Evolutionary conservation across 139 green algal genomes (phyloP).

Genomic region (Volvox reticuliferus): DNA sequence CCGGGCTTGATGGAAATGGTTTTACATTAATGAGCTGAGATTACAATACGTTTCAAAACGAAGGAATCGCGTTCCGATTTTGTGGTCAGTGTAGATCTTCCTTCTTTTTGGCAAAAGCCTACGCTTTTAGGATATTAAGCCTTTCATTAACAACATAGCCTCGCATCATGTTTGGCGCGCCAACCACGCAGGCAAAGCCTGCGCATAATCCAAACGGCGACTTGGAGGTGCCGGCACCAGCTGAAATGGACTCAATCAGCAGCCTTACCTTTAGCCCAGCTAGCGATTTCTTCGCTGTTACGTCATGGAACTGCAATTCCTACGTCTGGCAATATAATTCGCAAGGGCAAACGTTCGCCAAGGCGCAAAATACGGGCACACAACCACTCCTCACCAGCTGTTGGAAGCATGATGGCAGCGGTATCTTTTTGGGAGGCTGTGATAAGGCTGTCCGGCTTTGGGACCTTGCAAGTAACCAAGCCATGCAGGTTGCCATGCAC

Average conservation of each 20-base stretch:
- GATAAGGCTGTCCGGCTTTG: slow-evolving; percentile 96
- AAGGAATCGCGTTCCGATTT: no score
- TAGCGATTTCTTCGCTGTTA: slow-evolving; percentile 91
- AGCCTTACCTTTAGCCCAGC: slow-evolving; percentile 86
- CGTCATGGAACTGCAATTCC: slow-evolving; percentile 91
- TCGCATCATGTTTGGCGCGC: slow-evolving; percentile 60
- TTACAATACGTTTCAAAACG: no score
- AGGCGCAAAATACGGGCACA: slow-evolving; percentile 83
- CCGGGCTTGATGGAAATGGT: no score
- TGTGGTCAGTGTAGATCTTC: no score
- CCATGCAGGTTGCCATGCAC: slow-evolving; percentile 88
- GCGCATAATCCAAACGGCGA: slow-evolving; percentile 85
- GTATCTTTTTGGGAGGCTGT: slow-evolving; percentile 80
- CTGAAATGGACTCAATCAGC: slow-evolving; percentile 84
- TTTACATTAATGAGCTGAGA: no score
- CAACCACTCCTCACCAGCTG: slow-evolving; percentile 89
- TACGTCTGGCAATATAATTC: slow-evolving; percentile 69
- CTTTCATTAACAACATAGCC: not conserved
- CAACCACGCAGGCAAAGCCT: slow-evolving; percentile 4
- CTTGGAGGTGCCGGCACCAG: slow-evolving; percentile 76
- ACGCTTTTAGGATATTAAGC: not conserved
- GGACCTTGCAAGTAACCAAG: slow-evolving; percentile 90
- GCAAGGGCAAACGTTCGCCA: slow-evolving; percentile 82
- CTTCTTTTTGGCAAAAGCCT: no score
- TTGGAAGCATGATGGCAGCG: slow-evolving; percentile 89